A percentile compares a stretch with the other conserved stretches of the same genome.
Conservation (phyloP, 139 green algal genomes). For the Chloropicon primus region DNA sequence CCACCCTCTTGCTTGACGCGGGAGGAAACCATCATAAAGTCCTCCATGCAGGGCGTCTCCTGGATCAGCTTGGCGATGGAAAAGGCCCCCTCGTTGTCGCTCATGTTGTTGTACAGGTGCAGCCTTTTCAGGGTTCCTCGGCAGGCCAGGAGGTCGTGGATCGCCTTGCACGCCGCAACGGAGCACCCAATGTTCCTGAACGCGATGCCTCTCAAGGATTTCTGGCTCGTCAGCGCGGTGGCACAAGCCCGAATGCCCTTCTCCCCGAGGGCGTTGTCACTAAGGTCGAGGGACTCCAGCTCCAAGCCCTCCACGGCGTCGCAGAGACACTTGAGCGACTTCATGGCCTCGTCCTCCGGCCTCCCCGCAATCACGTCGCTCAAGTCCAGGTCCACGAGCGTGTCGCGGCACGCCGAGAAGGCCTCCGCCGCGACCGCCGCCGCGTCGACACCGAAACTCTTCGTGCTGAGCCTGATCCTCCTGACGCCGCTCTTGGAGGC, state of each 20-base stretch:
- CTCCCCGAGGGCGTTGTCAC: conserved; percentile 84
- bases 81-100: conserved; percentile 37
- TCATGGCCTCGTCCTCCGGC: conserved; percentile 70
- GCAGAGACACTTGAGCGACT: conserved; percentile 31
- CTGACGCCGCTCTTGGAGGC: background rate
- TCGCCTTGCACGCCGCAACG: conserved; percentile 61
- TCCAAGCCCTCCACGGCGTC: conserved; percentile 31
- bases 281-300: conserved; percentile 57
- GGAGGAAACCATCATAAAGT: conserved; percentile 73
- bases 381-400: conserved; percentile 64
- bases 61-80: conserved; percentile 49
- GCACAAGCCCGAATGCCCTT: conserved; percentile 75
- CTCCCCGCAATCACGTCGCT: conserved; percentile 78
- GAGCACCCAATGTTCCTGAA: conserved; percentile 80
- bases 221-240: conserved; percentile 41
- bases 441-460: conserved; percentile 70
- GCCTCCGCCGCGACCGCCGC: conserved; percentile 56
- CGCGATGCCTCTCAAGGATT: conserved; percentile 37
- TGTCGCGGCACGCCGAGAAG: conserved; percentile 26
- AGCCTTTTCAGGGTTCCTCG: conserved; percentile 30
- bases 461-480: conserved; percentile 76
- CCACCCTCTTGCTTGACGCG: conserved; percentile 58
- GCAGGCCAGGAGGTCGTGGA: conserved; percentile 53
- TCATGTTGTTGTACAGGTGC: conserved; percentile 96
- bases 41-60: conserved; percentile 48